Evolutionary conservation across 129 eudicot genomes (phyloP).

Genomic region (Flaveria sonorensis): DNA sequence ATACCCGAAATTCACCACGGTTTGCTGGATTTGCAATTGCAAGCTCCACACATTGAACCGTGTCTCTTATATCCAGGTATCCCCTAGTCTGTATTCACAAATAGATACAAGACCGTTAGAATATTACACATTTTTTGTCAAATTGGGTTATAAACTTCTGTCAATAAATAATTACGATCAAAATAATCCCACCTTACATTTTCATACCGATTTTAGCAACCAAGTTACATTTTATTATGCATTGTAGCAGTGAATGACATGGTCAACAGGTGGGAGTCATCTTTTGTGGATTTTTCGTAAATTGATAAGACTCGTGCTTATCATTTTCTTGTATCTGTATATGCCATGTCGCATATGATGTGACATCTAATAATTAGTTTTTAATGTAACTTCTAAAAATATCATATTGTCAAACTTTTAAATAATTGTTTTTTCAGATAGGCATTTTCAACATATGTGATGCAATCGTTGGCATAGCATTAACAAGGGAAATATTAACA

Average conservation of each 20-base stretch:
- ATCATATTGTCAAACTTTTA: background rate
- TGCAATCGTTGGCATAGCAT: background rate
- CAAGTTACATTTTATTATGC: background rate
- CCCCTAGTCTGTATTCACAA: slow-evolving; percentile 77
- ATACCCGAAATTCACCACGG: slow-evolving; percentile 93
- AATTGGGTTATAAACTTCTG: background rate
- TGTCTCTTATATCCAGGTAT: slow-evolving; percentile 92
- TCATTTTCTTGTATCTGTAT: background rate
- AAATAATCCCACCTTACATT: background rate
- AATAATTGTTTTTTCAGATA: background rate
- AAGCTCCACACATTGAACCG: slow-evolving; percentile 90
- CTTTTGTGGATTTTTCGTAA: background rate
- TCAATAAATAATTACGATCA: background rate
- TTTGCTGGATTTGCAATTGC: slow-evolving; percentile 96
- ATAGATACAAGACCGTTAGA: background rate
- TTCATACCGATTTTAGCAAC: background rate
- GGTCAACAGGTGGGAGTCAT: background rate
- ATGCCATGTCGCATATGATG: background rate
- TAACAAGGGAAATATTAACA: background rate
- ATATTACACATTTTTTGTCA: background rate
- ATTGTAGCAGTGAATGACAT: background rate
- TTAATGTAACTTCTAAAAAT: background rate
- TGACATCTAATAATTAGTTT: background rate
- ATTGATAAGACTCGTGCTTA: background rate
- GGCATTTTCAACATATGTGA: background rate